Conservation (phyloP, 139 green algal species). For the Picochlorum sp. region DNA sequence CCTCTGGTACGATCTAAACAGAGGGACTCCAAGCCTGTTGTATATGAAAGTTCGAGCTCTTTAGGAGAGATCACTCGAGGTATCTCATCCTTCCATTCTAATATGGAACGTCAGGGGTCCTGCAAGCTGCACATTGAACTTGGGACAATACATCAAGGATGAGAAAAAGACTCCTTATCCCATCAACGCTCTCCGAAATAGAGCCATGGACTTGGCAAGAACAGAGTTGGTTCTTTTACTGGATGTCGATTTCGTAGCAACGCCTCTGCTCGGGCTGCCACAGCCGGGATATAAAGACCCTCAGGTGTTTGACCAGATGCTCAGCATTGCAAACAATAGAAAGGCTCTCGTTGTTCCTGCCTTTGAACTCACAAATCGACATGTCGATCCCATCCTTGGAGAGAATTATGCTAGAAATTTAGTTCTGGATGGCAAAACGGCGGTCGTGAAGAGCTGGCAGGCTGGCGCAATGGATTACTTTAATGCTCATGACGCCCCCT, state of each 20-base stretch:
- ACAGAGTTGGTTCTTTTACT: conserved; percentile 3
- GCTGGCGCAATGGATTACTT: conserved; percentile 10
- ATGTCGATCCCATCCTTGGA: not conserved
- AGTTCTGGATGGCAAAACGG: conserved; percentile 4
- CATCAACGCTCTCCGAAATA: conserved; percentile 10
- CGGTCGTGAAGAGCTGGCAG: not conserved
- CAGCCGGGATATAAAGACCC: conserved; percentile 9
- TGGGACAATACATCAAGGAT: conserved; percentile 1
- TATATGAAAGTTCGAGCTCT: not conserved
- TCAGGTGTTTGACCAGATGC: conserved; percentile 6
- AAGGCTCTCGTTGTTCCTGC: conserved; percentile 12
- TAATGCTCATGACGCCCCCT: conserved; percentile 10
- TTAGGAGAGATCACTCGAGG: conserved; percentile 9
- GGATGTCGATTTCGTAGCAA: conserved; percentile 14
- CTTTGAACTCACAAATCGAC: conserved; percentile 6
- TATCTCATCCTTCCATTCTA: conserved; percentile 1
- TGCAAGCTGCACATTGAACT: conserved; percentile 5
- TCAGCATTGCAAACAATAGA: conserved; percentile 1
- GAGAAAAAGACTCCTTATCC: not conserved
- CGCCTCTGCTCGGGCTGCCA: conserved; percentile 4
- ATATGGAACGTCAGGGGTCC: conserved; percentile 4
- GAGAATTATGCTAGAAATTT: conserved; percentile 9
- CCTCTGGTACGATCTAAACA: not conserved
- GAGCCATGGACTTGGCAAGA: conserved; percentile 1
- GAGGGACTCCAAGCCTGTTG: not conserved